phyloP scores from a whole-genome alignment of 1,139 yeast genomes.

The Entelexis sorbosivorans region DNA sequence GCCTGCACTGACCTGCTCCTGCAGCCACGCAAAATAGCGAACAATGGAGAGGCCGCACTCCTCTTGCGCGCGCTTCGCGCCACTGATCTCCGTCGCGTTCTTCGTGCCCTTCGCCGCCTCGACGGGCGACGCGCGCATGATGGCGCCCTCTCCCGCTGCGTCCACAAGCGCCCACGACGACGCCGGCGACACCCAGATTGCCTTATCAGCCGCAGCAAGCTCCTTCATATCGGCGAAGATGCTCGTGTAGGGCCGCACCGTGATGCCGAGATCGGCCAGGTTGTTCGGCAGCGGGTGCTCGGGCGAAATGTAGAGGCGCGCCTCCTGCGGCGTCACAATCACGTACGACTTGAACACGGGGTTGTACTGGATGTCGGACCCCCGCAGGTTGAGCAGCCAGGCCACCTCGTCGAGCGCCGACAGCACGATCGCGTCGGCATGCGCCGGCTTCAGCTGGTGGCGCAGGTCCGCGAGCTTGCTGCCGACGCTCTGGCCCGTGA shows the following conservation, averaged over 20 bases:
- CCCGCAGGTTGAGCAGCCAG: slow-evolving; percentile 83
- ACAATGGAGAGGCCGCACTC: slow-evolving; percentile 80
- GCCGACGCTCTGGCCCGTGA: slow-evolving; percentile 36
- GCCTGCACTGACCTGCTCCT: slow-evolving; percentile 44
- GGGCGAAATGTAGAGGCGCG: slow-evolving; percentile 59
- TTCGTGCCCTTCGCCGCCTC: slow-evolving; percentile 70
- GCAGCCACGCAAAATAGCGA: slow-evolving; percentile 80
- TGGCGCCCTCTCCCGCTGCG: slow-evolving; percentile 47
- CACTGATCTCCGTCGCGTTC: slow-evolving; percentile 58
- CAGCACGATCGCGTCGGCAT: slow-evolving; percentile 43
- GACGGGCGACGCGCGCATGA: slow-evolving; percentile 43
- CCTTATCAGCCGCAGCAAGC: slow-evolving; percentile 15
- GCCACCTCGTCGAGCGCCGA: slow-evolving; percentile 84
- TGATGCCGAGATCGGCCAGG: slow-evolving; percentile 23
- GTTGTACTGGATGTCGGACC: slow-evolving; percentile 72
- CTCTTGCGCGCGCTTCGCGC: slow-evolving; percentile 67
- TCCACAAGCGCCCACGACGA: slow-evolving; percentile 29
- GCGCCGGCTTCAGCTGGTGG: slow-evolving; percentile 35
- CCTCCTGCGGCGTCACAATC: slow-evolving; percentile 49
- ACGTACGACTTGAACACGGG: slow-evolving; percentile 85
- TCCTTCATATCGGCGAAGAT: slow-evolving; percentile 29
- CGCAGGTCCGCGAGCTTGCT: slow-evolving; percentile 39
- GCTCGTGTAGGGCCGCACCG: slow-evolving; percentile 30
- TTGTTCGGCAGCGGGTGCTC: slow-evolving; percentile 7
- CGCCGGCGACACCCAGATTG: slow-evolving; percentile 49